A percentile compares a stretch with the other conserved stretches of the same genome.
These are phyloP conservation scores for Roridomyces roridus DNA, from an alignment of 768 basidiomycete genomes.

Conservation along the genomic window DNA sequence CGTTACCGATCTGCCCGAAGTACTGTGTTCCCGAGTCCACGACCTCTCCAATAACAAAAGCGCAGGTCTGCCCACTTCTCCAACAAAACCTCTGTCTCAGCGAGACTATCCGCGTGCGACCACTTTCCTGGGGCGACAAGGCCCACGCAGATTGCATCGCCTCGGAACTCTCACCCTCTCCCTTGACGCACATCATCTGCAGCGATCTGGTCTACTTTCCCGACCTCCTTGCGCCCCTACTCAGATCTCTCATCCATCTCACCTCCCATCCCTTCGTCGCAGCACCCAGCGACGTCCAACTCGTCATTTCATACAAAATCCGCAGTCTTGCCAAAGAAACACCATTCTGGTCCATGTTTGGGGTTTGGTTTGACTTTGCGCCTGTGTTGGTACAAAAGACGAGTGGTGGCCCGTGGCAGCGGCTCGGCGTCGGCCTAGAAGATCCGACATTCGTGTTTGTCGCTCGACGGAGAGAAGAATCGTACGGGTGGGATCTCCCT, in stretches of 20 bases:
- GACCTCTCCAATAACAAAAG: background rate
- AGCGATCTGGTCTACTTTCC: conserved; percentile 93
- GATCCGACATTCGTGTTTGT: conserved; percentile 65
- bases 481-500: conserved; percentile 62
- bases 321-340: conserved; percentile 76
- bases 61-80: conserved; percentile 54
- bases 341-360: conserved; percentile 82
- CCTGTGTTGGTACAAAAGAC: conserved; percentile 53
- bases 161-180: conserved; percentile 38
- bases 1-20: conserved; percentile 82
- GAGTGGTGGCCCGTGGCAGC: conserved; percentile 37
- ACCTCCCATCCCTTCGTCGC: conserved; percentile 57
- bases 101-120: conserved; percentile 48
- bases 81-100: conserved; percentile 41
- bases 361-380: conserved; percentile 73
- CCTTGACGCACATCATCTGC: conserved; percentile 73
- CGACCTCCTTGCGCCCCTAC: conserved; percentile 75
- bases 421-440: conserved; percentile 48
- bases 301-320: conserved; percentile 80
- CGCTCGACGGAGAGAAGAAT: conserved; percentile 62
- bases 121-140: conserved; percentile 74
- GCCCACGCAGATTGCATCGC: conserved; percentile 49
- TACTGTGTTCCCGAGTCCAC: no score
- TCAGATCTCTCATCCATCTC: conserved; percentile 76
- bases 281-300: conserved; percentile 31